Conservation (phyloP, 495 filamentous ascomycete genomes). For the Penicillium ucsense region DNA sequence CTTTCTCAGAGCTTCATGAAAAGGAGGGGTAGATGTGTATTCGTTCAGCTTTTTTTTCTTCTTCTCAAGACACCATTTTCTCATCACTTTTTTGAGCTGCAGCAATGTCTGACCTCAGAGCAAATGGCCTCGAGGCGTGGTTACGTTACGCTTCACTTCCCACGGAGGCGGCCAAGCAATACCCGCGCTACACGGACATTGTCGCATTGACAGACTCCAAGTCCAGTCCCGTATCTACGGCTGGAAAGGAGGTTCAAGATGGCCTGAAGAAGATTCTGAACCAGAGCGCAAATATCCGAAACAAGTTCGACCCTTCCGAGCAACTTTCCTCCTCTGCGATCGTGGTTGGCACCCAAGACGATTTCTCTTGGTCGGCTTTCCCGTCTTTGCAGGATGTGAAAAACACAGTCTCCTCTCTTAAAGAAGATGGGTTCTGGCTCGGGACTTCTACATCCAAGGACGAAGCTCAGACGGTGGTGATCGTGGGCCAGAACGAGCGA, state of each 20-base stretch:
- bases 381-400: not conserved
- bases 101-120: not conserved
- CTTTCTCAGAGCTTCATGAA: not conserved
- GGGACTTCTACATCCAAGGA: constrained; percentile 3
- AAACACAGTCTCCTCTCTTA: not conserved
- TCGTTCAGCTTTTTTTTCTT: no score
- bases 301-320: not conserved
- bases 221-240: constrained; percentile 43
- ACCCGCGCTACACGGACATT: constrained; percentile 34
- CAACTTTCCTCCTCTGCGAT: not conserved
- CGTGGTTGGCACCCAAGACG: not conserved
- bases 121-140: constrained; percentile 51
- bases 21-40: not conserved
- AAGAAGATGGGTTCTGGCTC: not conserved
- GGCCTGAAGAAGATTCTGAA: constrained; percentile 46
- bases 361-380: not conserved
- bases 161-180: constrained; percentile 18
- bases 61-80: no score
- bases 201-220: constrained; percentile 41
- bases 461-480: constrained; percentile 12
- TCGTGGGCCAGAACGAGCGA: constrained; percentile 55
- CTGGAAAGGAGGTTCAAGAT: constrained; percentile 45
- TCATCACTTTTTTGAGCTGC: not conserved
- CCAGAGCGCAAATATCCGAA: constrained; percentile 18
- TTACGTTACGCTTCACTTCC: constrained; percentile 50